Percentiles rank a stretch among this genome's conserved stretches.
Conservation (phyloP, 2,329 filamentous ascomycete species). For the Penicillium sp. region DNA sequence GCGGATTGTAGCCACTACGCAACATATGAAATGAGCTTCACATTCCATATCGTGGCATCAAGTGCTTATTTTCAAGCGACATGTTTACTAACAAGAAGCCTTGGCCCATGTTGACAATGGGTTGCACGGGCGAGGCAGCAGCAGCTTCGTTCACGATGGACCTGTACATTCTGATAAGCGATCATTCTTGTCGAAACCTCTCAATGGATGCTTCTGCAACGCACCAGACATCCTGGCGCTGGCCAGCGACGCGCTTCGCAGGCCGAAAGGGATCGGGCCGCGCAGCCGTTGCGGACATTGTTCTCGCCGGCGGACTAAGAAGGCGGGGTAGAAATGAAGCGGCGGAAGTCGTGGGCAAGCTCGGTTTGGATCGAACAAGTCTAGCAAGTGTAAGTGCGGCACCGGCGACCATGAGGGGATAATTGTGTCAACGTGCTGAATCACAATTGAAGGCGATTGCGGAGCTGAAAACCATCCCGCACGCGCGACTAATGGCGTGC, state of each 20-base stretch:
- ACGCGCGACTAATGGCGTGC: conserved; percentile 16
- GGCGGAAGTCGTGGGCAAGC: conserved; percentile 2
- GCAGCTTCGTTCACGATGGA: conserved; percentile 64
- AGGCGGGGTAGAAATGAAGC: conserved; percentile 16
- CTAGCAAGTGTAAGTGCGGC: conserved; percentile 5
- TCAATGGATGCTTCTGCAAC: not conserved
- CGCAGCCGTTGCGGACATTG: conserved; percentile 36
- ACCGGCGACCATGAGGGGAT: conserved; percentile 8
- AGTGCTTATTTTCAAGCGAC: too few species aligned
- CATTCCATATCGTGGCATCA: too few species aligned
- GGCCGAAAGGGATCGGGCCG: conserved; percentile 41
- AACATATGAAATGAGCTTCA: not conserved
- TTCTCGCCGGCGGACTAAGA: conserved; percentile 21
- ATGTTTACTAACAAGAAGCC: conserved; percentile 49
- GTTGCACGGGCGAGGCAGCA: conserved; percentile 56
- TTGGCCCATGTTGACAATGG: conserved; percentile 65
- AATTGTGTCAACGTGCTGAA: not conserved
- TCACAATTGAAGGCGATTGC: not conserved
- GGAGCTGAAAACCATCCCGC: conserved; percentile 5
- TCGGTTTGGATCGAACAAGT: conserved; percentile 2
- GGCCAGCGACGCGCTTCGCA: conserved; percentile 44
- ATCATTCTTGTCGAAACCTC: not conserved
- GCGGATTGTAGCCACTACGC: conserved; percentile 77
- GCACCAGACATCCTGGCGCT: conserved; percentile 48
- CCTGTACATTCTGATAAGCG: conserved; percentile 34